A percentile compares a stretch with the other conserved stretches of the same genome.
Conservation (phyloP, 805 yeast genomes). For the Barnettozyma vustinii region DNA sequence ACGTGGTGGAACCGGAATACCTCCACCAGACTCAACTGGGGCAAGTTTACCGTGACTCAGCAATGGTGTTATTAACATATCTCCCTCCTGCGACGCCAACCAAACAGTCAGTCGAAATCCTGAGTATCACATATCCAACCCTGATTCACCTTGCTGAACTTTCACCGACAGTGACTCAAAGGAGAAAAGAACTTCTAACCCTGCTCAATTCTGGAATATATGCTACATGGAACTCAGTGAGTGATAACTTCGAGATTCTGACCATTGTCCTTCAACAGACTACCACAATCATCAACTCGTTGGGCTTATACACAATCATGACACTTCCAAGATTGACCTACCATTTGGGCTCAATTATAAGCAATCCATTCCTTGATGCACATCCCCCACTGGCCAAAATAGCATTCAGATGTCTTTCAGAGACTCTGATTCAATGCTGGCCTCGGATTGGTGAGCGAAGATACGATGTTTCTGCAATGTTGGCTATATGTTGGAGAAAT, state of each 20-base stretch:
- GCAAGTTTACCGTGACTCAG: slow-evolving; percentile 17
- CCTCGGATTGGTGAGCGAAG: slow-evolving; percentile 16
- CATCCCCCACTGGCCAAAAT: slow-evolving; percentile 10
- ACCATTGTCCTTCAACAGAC: slow-evolving; percentile 10
- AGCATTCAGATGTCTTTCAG: slow-evolving; percentile 11
- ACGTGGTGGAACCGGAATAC: slow-evolving; percentile 12
- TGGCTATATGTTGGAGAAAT: slow-evolving; percentile 12
- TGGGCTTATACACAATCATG: slow-evolving; percentile 9
- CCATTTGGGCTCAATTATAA: slow-evolving; percentile 16
- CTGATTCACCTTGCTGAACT: slow-evolving; percentile 10
- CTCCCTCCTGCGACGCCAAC: slow-evolving; percentile 24
- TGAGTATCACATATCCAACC: slow-evolving; percentile 14
- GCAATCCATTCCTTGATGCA: slow-evolving; percentile 21
- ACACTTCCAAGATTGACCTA: slow-evolving; percentile 19
- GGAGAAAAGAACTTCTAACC: slow-evolving; percentile 7
- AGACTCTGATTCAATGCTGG: slow-evolving; percentile 20
- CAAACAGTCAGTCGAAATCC: slow-evolving; percentile 11
- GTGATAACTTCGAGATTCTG: slow-evolving; percentile 18
- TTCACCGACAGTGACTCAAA: background rate
- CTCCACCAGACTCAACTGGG: slow-evolving; percentile 17
- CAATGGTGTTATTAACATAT: slow-evolving; percentile 21
- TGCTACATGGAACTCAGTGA: slow-evolving; percentile 14
- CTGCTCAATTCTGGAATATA: slow-evolving; percentile 19
- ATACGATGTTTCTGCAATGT: slow-evolving; percentile 20
- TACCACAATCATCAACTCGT: slow-evolving; percentile 1